Evolutionary conservation across 306 rosid species (phyloP), one percentile per base, ranked within the genome.

Genomic region (Luffa acutangula): DNA sequence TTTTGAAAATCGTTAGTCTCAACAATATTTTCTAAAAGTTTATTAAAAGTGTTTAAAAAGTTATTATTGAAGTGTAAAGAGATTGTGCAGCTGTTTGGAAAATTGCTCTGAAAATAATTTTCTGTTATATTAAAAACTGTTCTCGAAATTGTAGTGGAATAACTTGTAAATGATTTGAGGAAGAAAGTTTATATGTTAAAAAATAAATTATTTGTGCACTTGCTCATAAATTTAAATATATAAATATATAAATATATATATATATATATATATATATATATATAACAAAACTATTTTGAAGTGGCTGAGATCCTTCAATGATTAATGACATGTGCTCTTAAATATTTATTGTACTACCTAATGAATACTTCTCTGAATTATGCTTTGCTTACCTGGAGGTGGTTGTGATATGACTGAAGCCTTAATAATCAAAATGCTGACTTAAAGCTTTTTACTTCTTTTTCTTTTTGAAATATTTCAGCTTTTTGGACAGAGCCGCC

Each of bases 401-500:
- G 3, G 71, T 25, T 62, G 72, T 65, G 25, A 65, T 66, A 15
- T 39, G 76, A 70, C 10, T 20, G 34, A 70, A 33, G 54, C 36
- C 18, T 43, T 4, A 43, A n/a, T 0, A 45, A 12, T 70, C 51
- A 69, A 66, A 4, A 42, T 69, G 36, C 53, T 69, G 53, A 17
- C 18, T 0, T 9, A 37, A 43, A 70, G 18, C 33, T 70, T 43
- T 20, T 43, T 45, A 10, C 2, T 14, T 52, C 18, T 69, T 76
- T 73, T 42, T 60, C 0, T 34, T 62, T 43, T 48, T 78, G 53
- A 62, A 13, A 13, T 58, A 45, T 54, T 49, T 63, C 78, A 88
- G 94, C 72, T 87, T 90, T 80, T 66, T 90, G 10, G 91, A 87
- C 75, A 80, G 89, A 82, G 91, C 92, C 4, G 89, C 91, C 3